Base-by-base conservation (phyloP, 345 rosid species). In the Eucalyptus curtisii region DNA sequence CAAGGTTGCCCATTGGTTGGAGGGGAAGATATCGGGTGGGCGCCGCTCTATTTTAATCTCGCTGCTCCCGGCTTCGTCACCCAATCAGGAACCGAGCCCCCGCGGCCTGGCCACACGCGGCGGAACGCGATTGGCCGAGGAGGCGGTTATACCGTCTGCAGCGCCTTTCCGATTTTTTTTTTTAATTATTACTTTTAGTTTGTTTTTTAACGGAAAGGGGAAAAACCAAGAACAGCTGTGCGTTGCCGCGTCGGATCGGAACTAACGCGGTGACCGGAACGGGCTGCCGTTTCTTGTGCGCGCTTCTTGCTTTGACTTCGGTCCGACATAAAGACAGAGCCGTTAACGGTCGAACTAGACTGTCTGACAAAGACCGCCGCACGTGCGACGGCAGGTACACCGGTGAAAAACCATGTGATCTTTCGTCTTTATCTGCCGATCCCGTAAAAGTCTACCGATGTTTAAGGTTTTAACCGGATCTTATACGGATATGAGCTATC, bases 31-130 rank as follows among this genome's bases (percentile, higher is more conserved):
- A 37, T 76, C 82, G 0, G 45, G 82, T 76, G 82, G 47, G 6
- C 27, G 4, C 82, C 3, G 13, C 0, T 22, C 82, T 20, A 20
- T 37, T 20, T 40, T 1, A 20, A 2, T 11, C 45, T 40, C 47
- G 27, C 82, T 76, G 45, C 47, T 76, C 47, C 82, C 25, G 45
- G 47, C 0, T 0, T 0, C 13, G 27, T 7, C 0, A 20, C 27
- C 45, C 82, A 76, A 76, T 76, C 45, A 76, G 0, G 45, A 76
- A 27, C 45, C 17, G 13, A 5, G 45, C 19, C 45, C 45, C 8
- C 13, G 81, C 0, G 13, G 7, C 44, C 45, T 1, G 25, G 44
- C 1, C 0, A 25, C 27, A 1, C 82, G 45, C 47, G 81, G 80
- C 80, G 44, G 25, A 10, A 68, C 45, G 3, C 8, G 8, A 37